These are phyloP conservation scores for Roridomyces roridus DNA, from an alignment of 768 basidiomycete genomes.

Conservation along the genomic window DNA sequence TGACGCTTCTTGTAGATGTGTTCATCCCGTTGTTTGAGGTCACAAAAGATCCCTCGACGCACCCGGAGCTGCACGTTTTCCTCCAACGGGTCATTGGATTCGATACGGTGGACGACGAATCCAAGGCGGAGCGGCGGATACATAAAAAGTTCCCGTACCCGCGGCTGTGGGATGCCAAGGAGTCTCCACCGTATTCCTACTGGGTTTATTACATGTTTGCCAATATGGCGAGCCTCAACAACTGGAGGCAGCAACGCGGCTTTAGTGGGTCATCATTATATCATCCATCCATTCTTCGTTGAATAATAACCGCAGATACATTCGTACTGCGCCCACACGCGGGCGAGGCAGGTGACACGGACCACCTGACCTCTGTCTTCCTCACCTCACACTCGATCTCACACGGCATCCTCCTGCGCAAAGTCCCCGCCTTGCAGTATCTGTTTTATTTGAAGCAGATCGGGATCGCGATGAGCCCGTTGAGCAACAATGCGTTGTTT, in stretches of 20 bases:
- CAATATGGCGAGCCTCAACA: constrained; percentile 94
- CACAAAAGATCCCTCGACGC: constrained; percentile 85
- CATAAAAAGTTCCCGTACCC: constrained; percentile 96
- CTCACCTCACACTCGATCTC: constrained; percentile 97
- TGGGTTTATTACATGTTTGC: constrained; percentile 99
- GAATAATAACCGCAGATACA: constrained; percentile 64
- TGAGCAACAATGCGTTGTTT: constrained; percentile 98
- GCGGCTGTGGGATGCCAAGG: constrained; percentile 83
- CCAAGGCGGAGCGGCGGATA: constrained; percentile 88
- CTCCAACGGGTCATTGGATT: constrained; percentile 95
- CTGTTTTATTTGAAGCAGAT: constrained; percentile 98
- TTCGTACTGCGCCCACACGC: constrained; percentile 97
- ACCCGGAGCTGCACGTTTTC: constrained; percentile 95
- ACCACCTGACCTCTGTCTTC: constrained; percentile 96
- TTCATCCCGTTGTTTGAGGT: constrained; percentile 96
- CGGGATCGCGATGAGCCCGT: constrained; percentile 96
- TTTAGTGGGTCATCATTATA: constrained; percentile 72
- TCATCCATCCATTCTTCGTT: not conserved
- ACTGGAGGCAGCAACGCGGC: constrained; percentile 85
- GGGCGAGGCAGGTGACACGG: constrained; percentile 98
- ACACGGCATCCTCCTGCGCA: constrained; percentile 97
- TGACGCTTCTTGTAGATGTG: constrained; percentile 65
- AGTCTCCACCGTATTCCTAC: constrained; percentile 95
- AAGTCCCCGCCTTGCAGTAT: constrained; percentile 96
- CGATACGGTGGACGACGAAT: constrained; percentile 99